phyloP scores from a whole-genome alignment of 179 eudicot genomes.

The Silene noctiflora region DNA sequence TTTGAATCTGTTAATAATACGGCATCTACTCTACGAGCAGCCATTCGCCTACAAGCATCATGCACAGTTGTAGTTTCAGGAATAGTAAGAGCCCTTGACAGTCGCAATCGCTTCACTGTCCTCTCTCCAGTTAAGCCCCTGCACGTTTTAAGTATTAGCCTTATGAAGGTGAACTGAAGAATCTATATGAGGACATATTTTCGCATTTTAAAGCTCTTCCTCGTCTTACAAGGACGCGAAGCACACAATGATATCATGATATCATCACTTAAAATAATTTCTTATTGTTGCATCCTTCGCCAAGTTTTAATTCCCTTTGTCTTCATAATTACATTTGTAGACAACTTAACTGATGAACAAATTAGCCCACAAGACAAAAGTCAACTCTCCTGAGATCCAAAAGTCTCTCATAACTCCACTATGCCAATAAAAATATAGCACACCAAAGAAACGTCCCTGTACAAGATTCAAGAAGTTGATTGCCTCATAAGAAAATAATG shows the following conservation, averaged over 20 bases:
- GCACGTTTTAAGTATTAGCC: slow-evolving; percentile 13
- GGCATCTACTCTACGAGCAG: slow-evolving; percentile 89
- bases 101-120: slow-evolving; percentile 83
- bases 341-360: neutral
- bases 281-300: neutral
- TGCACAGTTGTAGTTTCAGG: slow-evolving; percentile 80
- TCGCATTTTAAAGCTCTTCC: neutral
- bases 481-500: too few relatives aligned
- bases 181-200: neutral
- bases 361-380: slow-evolving; percentile 5
- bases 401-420: neutral
- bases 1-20: slow-evolving; percentile 87
- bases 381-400: slow-evolving; percentile 10
- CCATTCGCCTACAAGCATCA: slow-evolving; percentile 97
- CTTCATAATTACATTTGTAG: neutral
- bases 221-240: neutral
- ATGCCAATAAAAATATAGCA: neutral
- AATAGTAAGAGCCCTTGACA: slow-evolving; percentile 86
- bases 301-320: neutral
- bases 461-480: too few relatives aligned
- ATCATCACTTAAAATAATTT: neutral
- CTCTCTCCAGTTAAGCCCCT: slow-evolving; percentile 90
- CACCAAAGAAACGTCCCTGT: neutral
- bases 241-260: neutral
- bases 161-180: neutral